Evolutionary conservation across 768 basidiomycete species (phyloP), one percentile per base, ranked within the genome.

Genomic region (Termitomyces sp.): DNA sequence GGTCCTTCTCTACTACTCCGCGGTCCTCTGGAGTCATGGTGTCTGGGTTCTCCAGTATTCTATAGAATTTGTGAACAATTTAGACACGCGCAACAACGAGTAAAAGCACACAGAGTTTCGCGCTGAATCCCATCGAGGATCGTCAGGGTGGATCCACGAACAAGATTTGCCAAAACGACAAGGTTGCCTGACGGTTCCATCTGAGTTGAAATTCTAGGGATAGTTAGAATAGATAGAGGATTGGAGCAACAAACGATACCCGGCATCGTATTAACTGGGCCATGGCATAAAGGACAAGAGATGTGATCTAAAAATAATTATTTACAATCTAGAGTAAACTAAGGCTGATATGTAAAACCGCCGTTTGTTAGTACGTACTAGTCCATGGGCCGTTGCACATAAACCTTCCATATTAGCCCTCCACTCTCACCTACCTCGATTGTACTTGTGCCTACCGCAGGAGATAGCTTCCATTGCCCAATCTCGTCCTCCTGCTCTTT

Each of bases 381-480:
- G 11, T 61, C 68, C 58, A 73, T 56, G 25, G 39, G 25, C 42
- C 82, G 76, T 61, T 84, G 81, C 42, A 85, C 70, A 66, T 86
- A 86, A 23, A 88, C 74, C 68, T 85, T 89, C 88, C 88, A 90
- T 25, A 81, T 68, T 61, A 83, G 67, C 10, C 87, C 87, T 34
- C 81, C 84, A 63, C 78, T 79, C 72, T 88, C 87, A 34, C 89
- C 88, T 25, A 93, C 71, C 67, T 92, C 91, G 28, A 93, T 67
- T 17, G 83, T 70, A 62, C 82, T 88, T 5, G 74, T 63, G 14
- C 91, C 91, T 4, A 73, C 66, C 1, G 80, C 74, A 17, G 90
- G 69, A 17, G 79, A 77, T 16, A 89, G 71, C 61, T 79, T 77
- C 91, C 90, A 92, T 52, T 78, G 70, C 1, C 80, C 79, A 44